Conservation (phyloP, 139 green algal species). For the Chlamydomonas schloesseri region DNA sequence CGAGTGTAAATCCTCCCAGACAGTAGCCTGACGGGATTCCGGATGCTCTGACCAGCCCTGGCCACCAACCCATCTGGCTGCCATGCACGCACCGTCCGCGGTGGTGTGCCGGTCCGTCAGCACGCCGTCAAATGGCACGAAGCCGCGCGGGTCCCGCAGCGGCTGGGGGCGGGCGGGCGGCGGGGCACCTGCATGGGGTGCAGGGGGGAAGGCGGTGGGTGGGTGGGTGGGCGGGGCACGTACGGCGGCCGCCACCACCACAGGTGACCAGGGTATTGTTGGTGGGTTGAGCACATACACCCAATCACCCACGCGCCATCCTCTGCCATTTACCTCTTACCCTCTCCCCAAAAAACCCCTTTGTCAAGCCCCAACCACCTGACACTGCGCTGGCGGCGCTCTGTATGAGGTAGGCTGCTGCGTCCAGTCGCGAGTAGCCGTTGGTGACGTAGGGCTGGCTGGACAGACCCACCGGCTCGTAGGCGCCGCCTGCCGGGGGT, state of each 20-base stretch:
- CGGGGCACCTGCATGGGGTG: background rate
- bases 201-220: background rate
- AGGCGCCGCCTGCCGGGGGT: background rate
- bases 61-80: no score
- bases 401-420: background rate
- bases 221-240: no score
- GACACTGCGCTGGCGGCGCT: background rate
- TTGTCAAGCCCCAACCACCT: no score
- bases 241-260: no score
- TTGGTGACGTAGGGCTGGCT: background rate
- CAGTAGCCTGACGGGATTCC: no score
- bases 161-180: background rate
- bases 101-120: background rate
- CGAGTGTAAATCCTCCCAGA: no score
- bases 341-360: no score
- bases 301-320: no score
- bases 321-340: no score
- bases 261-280: no score
- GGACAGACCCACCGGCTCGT: background rate
- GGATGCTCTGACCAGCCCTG: no score
- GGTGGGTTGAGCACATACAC: no score
- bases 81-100: background rate
- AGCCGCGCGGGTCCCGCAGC: background rate
- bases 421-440: slow-evolving; percentile 5
- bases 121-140: background rate